A percentile compares a stretch with the other conserved stretches of the same genome.
These are phyloP conservation scores for Venustampulla echinocandica DNA, from an alignment of 495 filamentous ascomycete species.

Conservation along the genomic window DNA sequence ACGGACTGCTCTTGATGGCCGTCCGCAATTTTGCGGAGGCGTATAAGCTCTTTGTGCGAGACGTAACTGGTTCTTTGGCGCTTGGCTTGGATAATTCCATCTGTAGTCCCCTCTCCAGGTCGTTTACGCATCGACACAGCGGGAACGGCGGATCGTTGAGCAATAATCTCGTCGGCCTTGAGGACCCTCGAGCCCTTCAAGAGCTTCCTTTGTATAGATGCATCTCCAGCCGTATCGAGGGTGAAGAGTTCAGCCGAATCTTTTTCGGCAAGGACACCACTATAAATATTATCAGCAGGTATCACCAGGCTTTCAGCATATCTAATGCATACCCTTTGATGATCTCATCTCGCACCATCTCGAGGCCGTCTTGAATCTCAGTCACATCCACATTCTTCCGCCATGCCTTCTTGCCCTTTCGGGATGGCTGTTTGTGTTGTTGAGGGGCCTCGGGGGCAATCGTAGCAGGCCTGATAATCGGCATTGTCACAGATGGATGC, in stretches of 20 bases:
- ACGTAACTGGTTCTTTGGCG: slow-evolving; percentile 66
- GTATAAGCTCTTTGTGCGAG: slow-evolving; percentile 66
- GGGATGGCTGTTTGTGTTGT: slow-evolving; percentile 70
- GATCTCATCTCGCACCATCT: slow-evolving; percentile 75
- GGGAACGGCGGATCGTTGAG: slow-evolving; percentile 70
- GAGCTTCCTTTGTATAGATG: slow-evolving; percentile 49
- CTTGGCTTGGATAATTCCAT: slow-evolving; percentile 67
- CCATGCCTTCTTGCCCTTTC: slow-evolving; percentile 98
- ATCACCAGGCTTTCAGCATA: background rate
- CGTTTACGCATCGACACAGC: slow-evolving; percentile 72
- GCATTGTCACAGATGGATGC: slow-evolving; percentile 13
- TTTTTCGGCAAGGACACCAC: slow-evolving; percentile 76
- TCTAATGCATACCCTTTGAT: slow-evolving; percentile 61
- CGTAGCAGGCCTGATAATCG: slow-evolving; percentile 21
- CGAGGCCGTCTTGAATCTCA: slow-evolving; percentile 73
- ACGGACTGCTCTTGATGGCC: slow-evolving; percentile 52
- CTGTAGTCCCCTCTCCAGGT: slow-evolving; percentile 40
- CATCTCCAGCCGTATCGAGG: slow-evolving; percentile 65
- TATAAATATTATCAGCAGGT: slow-evolving; percentile 26
- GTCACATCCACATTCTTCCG: slow-evolving; percentile 93
- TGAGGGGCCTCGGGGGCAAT: slow-evolving; percentile 35
- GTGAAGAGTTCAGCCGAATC: slow-evolving; percentile 69
- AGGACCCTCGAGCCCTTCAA: slow-evolving; percentile 63
- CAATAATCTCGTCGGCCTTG: slow-evolving; percentile 85
- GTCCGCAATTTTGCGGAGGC: slow-evolving; percentile 69